Evolutionary conservation across 2,329 filamentous ascomycete genomes (phyloP).

Genomic region (Pseudogymnoascus sp.): DNA sequence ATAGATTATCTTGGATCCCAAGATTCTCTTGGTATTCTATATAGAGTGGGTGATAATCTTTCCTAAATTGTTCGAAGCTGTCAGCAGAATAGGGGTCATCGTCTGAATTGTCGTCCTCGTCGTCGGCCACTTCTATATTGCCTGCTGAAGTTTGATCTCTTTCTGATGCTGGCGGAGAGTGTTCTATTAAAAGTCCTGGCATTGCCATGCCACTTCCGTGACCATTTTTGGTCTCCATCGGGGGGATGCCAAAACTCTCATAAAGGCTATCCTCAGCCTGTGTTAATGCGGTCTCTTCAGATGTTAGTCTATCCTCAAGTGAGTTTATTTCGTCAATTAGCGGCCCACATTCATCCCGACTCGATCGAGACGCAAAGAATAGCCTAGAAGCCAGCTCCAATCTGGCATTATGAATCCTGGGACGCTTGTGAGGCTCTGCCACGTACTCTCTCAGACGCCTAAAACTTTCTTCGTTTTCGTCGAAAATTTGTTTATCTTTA

Average conservation of each 20-base stretch:
- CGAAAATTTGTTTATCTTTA: not conserved
- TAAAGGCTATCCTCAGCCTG: not conserved
- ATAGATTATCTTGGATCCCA: constrained; percentile 18
- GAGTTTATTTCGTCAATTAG: constrained; percentile 19
- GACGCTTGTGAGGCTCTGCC: not conserved
- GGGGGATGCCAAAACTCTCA: not conserved
- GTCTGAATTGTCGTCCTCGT: not conserved
- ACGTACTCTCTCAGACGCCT: not conserved
- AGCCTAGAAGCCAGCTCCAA: not conserved
- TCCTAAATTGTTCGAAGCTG: not conserved
- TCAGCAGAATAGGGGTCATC: not conserved
- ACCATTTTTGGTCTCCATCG: not conserved
- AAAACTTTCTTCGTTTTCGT: not conserved
- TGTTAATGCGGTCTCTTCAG: constrained; percentile 14
- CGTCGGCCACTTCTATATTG: not conserved
- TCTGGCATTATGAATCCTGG: not conserved
- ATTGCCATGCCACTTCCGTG: not conserved
- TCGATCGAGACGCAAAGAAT: not conserved
- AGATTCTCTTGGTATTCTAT: constrained; percentile 14
- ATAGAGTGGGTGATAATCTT: constrained; percentile 18
- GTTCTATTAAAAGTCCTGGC: not conserved
- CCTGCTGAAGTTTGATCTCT: not conserved
- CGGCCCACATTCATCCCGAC: constrained; percentile 19
- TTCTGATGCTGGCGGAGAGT: not conserved
- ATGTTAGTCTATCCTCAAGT: constrained; percentile 16